These are phyloP conservation scores for Raphidocelis subcapitata DNA, from an alignment of 139 green algal species.

Conservation along the genomic window DNA sequence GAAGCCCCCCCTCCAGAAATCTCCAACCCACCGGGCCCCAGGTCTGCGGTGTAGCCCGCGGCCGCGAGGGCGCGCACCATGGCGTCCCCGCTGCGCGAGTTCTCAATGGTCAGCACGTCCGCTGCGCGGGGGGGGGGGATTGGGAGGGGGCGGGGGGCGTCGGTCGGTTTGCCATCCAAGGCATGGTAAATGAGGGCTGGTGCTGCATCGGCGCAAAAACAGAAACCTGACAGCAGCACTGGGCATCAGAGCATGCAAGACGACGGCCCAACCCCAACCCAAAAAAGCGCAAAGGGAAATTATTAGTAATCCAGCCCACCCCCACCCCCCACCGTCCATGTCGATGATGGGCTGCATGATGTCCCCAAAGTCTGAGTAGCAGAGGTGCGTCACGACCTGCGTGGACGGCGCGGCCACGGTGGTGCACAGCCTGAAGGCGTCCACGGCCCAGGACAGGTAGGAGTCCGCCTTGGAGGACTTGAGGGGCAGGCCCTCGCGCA, in stretches of 20 bases:
- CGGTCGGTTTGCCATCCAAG: too few species aligned
- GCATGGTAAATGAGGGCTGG: too few species aligned
- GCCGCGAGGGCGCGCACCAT: conserved; percentile 74
- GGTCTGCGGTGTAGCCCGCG: conserved; percentile 69
- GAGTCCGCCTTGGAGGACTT: conserved; percentile 59
- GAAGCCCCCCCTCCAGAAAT: too few species aligned
- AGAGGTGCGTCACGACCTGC: conserved; percentile 91
- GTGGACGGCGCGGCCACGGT: conserved; percentile 37
- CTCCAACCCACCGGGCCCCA: conserved; percentile 67
- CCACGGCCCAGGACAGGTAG: conserved; percentile 90
- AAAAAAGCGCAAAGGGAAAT: too few species aligned
- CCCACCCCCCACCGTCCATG: conserved; percentile 62
- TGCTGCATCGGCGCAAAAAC: too few species aligned
- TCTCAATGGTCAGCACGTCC: conserved; percentile 95
- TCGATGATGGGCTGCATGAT: conserved; percentile 79
- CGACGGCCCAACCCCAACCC: too few species aligned
- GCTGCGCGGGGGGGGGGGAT: conserved; percentile 52
- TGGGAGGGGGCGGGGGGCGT: too few species aligned
- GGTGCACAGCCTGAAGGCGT: conserved; percentile 74
- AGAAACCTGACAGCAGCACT: too few species aligned
- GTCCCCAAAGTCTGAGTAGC: conserved; percentile 90
- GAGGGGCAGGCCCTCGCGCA: conserved; percentile 90
- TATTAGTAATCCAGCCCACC: too few species aligned
- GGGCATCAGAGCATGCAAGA: too few species aligned
- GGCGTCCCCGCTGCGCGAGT: conserved; percentile 75